Evolutionary conservation across 768 basidiomycete species (phyloP).

Genomic region (Naganishia vaughanmartiniae): DNA sequence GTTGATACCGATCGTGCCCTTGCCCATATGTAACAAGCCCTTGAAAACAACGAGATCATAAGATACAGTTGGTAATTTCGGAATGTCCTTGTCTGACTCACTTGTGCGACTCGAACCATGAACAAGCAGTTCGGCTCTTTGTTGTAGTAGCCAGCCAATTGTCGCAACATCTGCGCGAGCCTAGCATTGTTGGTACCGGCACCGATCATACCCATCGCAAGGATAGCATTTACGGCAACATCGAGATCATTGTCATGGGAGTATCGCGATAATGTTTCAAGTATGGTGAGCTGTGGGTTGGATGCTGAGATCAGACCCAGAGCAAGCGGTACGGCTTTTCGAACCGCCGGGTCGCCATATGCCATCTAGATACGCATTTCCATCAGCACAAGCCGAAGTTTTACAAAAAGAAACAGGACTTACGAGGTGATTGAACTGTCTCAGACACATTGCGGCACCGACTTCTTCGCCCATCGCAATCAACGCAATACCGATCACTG

Average conservation of each 20-base stretch:
- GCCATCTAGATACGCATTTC: constrained; percentile 69
- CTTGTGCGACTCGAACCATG: constrained; percentile 81
- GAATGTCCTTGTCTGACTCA: constrained; percentile 30
- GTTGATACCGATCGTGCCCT: constrained; percentile 93
- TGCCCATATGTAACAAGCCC: constrained; percentile 98
- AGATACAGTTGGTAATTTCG: not conserved
- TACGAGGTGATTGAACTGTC: constrained; percentile 95
- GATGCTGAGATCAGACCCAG: constrained; percentile 92
- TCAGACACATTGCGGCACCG: constrained; percentile 93
- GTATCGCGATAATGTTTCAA: constrained; percentile 97
- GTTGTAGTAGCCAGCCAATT: constrained; percentile 95
- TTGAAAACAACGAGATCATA: constrained; percentile 53
- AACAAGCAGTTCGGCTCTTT: constrained; percentile 97
- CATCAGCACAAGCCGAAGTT: not conserved
- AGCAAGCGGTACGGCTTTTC: constrained; percentile 88
- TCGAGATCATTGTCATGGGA: constrained; percentile 97
- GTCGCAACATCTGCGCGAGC: constrained; percentile 93
- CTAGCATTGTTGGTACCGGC: constrained; percentile 99
- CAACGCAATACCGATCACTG: constrained; percentile 87
- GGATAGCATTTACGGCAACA: constrained; percentile 94
- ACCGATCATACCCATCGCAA: constrained; percentile 97
- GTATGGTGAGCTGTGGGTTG: constrained; percentile 87
- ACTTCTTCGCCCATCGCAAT: constrained; percentile 98
- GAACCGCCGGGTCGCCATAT: constrained; percentile 88
- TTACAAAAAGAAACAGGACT: constrained; percentile 43